phyloP scores from a whole-genome alignment of 768 basidiomycete genomes.

The Kwoniella pini region DNA sequence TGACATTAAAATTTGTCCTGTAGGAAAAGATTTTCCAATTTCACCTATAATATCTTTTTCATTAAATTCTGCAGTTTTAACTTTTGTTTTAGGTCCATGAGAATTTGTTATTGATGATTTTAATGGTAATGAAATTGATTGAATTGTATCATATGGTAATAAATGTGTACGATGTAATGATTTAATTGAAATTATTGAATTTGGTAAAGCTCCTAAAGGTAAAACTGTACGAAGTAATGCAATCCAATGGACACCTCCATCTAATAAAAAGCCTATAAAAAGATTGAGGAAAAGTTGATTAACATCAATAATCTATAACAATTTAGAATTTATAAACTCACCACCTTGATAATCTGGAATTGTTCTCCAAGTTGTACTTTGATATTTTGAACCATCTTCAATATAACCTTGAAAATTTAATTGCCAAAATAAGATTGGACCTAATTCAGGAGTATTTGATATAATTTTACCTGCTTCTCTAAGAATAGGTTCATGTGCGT shows the following conservation, averaged over 20 bases:
- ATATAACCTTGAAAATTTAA: slow-evolving; percentile 61
- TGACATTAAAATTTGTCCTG: slow-evolving; percentile 42
- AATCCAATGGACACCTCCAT: slow-evolving; percentile 54
- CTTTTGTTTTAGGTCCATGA: slow-evolving; percentile 38
- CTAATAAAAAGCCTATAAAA: slow-evolving; percentile 70
- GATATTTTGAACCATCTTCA: slow-evolving; percentile 69
- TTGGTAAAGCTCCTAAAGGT: slow-evolving; percentile 59
- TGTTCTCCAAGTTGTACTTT: slow-evolving; percentile 80
- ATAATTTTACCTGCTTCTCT: slow-evolving; percentile 30
- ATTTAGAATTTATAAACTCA: too few species aligned
- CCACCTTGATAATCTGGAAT: slow-evolving; percentile 65
- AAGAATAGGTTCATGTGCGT: slow-evolving; percentile 40
- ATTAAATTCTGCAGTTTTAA: slow-evolving; percentile 21
- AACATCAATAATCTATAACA: too few species aligned
- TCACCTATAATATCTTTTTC: slow-evolving; percentile 22
- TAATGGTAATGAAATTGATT: slow-evolving; percentile 38
- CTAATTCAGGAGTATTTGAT: slow-evolving; percentile 55
- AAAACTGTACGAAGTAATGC: slow-evolving; percentile 63
- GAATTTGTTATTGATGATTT: slow-evolving; percentile 15
- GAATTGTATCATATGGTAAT: slow-evolving; percentile 76
- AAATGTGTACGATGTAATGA: slow-evolving; percentile 72
- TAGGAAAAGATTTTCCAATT: slow-evolving; percentile 37
- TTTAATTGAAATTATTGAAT: slow-evolving; percentile 64
- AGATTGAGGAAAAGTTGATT: too few species aligned
- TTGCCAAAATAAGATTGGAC: slow-evolving; percentile 70